These are phyloP conservation scores for Fragaria nilgerrensis DNA, from an alignment of 306 rosid genomes.

Conservation along the genomic window DNA sequence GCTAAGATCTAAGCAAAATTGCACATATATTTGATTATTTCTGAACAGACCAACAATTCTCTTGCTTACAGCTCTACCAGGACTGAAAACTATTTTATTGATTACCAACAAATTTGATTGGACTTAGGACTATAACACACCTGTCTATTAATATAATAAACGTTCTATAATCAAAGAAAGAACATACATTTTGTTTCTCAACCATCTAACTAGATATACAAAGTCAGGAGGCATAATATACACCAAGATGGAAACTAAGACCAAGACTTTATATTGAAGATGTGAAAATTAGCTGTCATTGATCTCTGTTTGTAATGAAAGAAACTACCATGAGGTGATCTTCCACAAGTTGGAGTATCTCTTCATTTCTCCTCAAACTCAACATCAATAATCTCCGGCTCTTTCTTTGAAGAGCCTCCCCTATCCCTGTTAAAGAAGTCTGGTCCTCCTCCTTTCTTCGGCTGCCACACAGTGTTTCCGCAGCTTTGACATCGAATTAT, in stretches of 20 bases:
- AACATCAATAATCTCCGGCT: constrained; percentile 78
- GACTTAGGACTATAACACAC: too few species aligned
- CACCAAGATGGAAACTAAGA: constrained; percentile 3
- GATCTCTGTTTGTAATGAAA: constrained; percentile 3
- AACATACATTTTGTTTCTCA: neutral
- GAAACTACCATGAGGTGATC: neutral
- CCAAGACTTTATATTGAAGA: neutral
- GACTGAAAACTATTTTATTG: neutral
- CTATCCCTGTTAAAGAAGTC: constrained; percentile 51
- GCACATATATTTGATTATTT: neutral
- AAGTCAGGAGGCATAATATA: constrained; percentile 8
- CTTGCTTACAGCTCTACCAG: neutral
- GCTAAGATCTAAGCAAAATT: neutral
- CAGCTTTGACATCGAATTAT: constrained; percentile 69
- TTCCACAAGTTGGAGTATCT: neutral
- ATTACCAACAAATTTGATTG: neutral
- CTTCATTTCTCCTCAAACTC: constrained; percentile 95
- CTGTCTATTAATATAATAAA: neutral
- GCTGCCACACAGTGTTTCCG: constrained; percentile 97
- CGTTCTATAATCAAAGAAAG: neutral
- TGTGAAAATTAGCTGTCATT: constrained; percentile 1
- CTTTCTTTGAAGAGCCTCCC: constrained; percentile 53
- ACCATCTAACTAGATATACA: constrained; percentile 16
- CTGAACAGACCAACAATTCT: neutral
- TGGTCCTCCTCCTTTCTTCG: constrained; percentile 46